phyloP scores from a whole-genome alignment of 2,329 filamentous ascomycete species.

The Pseudophaeomoniella oleicola region DNA sequence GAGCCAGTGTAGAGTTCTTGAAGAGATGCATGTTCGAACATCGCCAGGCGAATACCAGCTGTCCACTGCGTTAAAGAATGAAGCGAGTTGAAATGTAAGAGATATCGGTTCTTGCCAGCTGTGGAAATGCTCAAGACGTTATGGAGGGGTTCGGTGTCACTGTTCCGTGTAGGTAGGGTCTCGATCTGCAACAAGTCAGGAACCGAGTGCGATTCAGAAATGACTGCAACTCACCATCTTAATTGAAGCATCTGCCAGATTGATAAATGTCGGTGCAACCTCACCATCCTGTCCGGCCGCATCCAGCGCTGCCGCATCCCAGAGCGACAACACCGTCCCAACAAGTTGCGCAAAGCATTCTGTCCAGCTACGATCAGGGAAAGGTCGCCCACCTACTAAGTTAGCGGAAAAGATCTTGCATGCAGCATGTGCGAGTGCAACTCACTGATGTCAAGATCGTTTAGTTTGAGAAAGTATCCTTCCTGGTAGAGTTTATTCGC shows the following conservation, averaged over 20 bases:
- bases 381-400: conserved; percentile 63
- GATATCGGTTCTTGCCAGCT: conserved; percentile 84
- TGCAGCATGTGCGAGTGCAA: no score
- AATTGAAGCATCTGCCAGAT: conserved; percentile 90
- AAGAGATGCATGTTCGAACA: conserved; percentile 84
- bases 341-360: conserved; percentile 96
- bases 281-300: conserved; percentile 71
- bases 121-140: conserved; percentile 95
- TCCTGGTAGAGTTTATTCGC: conserved; percentile 95
- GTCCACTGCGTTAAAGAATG: conserved; percentile 94
- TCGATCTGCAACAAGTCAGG: conserved; percentile 49
- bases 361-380: conserved; percentile 75
- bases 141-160: conserved; percentile 65
- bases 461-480: conserved; percentile 92
- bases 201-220: conserved; percentile 6
- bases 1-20: conserved; percentile 96
- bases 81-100: conserved; percentile 90
- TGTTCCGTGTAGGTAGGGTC: conserved; percentile 69
- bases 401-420: conserved; percentile 20
- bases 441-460: conserved; percentile 85
- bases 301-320: conserved; percentile 89
- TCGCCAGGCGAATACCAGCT: conserved; percentile 77
- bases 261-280: conserved; percentile 84
- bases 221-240: conserved; percentile 60
- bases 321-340: conserved; percentile 84